Percentiles rank a stretch among this genome's conserved stretches.
These are phyloP conservation scores for Ulota crispa DNA, from an alignment of 225 moss, liverwort and hornwort species.

Conservation along the genomic window DNA sequence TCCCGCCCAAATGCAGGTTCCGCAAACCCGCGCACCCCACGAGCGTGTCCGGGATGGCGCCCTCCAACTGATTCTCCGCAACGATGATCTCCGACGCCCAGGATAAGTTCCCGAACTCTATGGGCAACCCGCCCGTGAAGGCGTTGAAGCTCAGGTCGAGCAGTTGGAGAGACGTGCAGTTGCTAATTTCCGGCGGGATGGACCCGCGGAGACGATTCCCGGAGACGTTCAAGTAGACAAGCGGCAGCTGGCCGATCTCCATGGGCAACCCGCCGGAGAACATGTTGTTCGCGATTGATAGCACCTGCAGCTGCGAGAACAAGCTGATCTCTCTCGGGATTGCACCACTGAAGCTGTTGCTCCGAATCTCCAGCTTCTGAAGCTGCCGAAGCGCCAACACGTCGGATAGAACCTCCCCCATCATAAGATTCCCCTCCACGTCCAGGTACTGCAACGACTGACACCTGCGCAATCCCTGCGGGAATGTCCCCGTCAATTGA, in stretches of 20 bases:
- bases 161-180: constrained; percentile 44
- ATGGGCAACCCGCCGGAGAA: constrained; percentile 37
- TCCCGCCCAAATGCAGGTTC: constrained; percentile 40
- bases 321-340: constrained; percentile 37
- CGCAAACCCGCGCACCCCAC: constrained; percentile 25
- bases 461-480: constrained; percentile 31
- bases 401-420: constrained; percentile 37
- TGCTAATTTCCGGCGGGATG: constrained; percentile 42
- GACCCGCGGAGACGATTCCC: constrained; percentile 35
- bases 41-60: constrained; percentile 43
- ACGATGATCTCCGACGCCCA: constrained; percentile 18
- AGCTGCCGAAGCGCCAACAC: constrained; percentile 14
- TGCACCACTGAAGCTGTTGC: constrained; percentile 38
- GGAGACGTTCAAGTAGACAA: constrained; percentile 41
- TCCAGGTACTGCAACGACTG: constrained; percentile 39
- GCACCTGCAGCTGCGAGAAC: constrained; percentile 32
- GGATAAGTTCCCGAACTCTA: constrained; percentile 30
- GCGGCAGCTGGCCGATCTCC: constrained; percentile 36
- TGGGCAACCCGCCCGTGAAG: constrained; percentile 46
- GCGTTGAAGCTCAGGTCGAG: constrained; percentile 46
- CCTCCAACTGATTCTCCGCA: constrained; percentile 51
- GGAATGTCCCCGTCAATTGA: constrained; percentile 39
- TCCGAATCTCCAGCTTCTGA: constrained; percentile 37
- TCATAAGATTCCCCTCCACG: constrained; percentile 33
- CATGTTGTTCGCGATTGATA: constrained; percentile 38